Evolutionary conservation across 768 basidiomycete genomes (phyloP).

Genomic region (Mycena vitilis): DNA sequence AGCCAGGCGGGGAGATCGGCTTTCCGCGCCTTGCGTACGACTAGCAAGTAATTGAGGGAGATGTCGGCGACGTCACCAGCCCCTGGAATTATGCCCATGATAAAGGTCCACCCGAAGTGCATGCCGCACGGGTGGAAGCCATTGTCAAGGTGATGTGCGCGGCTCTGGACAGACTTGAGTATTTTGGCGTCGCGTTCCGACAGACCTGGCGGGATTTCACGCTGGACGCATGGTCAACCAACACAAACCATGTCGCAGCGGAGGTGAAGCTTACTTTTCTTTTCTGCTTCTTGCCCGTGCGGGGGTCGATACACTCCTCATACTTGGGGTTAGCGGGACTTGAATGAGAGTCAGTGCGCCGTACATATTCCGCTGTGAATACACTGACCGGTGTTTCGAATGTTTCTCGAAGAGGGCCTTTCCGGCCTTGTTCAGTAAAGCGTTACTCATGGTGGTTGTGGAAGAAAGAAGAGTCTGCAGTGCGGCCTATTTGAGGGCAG

Average conservation of each 20-base stretch:
- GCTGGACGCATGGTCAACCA: slow-evolving; percentile 52
- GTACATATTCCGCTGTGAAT: too few relatives aligned
- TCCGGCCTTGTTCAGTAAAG: slow-evolving; percentile 59
- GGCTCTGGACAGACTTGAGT: slow-evolving; percentile 76
- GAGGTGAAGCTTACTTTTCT: slow-evolving; percentile 60
- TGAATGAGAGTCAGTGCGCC: background rate
- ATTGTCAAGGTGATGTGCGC: slow-evolving; percentile 91
- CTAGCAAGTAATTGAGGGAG: slow-evolving; percentile 77
- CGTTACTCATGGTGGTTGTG: slow-evolving; percentile 28
- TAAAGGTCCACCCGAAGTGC: slow-evolving; percentile 88
- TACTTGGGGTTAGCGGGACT: slow-evolving; percentile 79
- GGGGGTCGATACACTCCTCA: slow-evolving; percentile 66
- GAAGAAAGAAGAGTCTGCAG: slow-evolving; percentile 4
- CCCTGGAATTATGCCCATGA: slow-evolving; percentile 80
- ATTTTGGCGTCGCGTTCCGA: slow-evolving; percentile 81
- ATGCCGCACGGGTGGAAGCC: slow-evolving; percentile 84
- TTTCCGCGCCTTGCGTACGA: slow-evolving; percentile 79
- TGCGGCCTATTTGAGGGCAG: slow-evolving; percentile 10
- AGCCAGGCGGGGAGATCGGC: slow-evolving; percentile 80
- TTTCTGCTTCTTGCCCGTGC: slow-evolving; percentile 67
- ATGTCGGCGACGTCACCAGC: slow-evolving; percentile 76
- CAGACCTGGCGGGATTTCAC: slow-evolving; percentile 79
- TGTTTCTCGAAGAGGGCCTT: slow-evolving; percentile 72
- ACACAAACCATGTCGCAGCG: slow-evolving; percentile 6
- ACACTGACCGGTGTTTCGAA: slow-evolving; percentile 58